Evolutionary conservation across 1,284 basidiomycete genomes (phyloP).

Genomic region (Ganoderma leucocontextum): DNA sequence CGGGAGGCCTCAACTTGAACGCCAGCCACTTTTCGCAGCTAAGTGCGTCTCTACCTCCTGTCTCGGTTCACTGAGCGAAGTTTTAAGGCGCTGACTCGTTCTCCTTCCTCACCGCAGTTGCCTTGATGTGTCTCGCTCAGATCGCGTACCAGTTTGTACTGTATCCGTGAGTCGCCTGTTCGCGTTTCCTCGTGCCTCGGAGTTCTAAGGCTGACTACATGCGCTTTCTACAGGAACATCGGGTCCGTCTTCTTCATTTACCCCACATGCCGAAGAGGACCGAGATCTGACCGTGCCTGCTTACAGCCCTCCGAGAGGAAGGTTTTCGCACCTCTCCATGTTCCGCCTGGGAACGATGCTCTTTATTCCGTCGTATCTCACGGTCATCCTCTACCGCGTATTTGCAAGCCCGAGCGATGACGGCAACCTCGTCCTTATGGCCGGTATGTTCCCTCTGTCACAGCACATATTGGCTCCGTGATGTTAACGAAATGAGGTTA

Average conservation of each 20-base stretch:
- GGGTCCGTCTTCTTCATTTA: constrained; percentile 21
- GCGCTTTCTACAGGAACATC: constrained; percentile 27
- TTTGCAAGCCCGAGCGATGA: constrained; percentile 69
- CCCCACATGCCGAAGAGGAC: neutral
- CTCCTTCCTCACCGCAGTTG: constrained; percentile 56
- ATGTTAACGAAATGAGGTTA: constrained; percentile 1
- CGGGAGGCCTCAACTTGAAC: constrained; percentile 79
- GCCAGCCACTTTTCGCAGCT: constrained; percentile 85
- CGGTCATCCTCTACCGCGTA: constrained; percentile 72
- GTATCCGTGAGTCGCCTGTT: constrained; percentile 69
- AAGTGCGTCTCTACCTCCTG: constrained; percentile 52
- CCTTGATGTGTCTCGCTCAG: constrained; percentile 82
- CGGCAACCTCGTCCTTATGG: constrained; percentile 76
- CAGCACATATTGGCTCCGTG: neutral
- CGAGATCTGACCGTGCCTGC: neutral
- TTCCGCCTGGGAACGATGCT: constrained; percentile 81
- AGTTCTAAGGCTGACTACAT: neutral
- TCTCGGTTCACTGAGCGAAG: neutral
- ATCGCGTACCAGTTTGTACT: constrained; percentile 86
- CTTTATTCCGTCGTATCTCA: constrained; percentile 82
- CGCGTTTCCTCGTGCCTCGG: neutral
- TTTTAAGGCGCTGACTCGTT: constrained; percentile 4
- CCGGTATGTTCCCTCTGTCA: constrained; percentile 53
- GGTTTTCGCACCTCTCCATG: constrained; percentile 87
- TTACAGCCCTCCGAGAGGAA: constrained; percentile 70